Base-by-base conservation (phyloP, 2,329 filamentous ascomycete species). In the Epichloe gansuensis region DNA sequence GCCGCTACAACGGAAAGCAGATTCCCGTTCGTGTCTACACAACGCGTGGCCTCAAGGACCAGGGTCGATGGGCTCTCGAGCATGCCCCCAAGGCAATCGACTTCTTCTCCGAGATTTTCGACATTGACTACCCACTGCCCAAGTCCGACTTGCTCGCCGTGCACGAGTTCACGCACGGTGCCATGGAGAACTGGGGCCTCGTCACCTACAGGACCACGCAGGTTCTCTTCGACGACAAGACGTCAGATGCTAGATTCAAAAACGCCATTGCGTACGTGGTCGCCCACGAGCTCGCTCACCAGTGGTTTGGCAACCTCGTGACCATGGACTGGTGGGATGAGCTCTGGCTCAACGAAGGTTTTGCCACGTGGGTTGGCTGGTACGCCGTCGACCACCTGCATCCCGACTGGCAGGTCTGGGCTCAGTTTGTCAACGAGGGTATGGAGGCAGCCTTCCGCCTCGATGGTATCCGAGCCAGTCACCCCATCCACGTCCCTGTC, bases 321-420 rank as follows among this genome's bases (percentile, higher is more conserved):
- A 95, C 91, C 5, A 95, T 95, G 90, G 88, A 95, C 67, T 95
- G 90, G 89, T 93, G 88, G 88, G 88, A 85, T 65, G 87, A 94
- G 72, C 78, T 93, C 42, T 95, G 90, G 90, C 78, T 95, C 50
- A 95, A 95, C 63, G 91, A 97, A 70, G 91, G 91, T 12, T 98
- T 98, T 65, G 93, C 93, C 43, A 98, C 93, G 3, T 97, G 91
- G 91, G 91, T 96, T 44, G 93, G 91, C 50, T 98, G 91, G 91
- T 79, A 91, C 56, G 91, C 90, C 9, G 82, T 91, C 54, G 88
- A 97, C 65, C 80, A 94, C 65, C 81, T 97, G 52, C 88, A 97
- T 69, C 93, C 93, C 3, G 91, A 96, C 60, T 97, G 93, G 91
- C 85, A 97, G 62, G 86, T 97, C 35, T 98, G 93, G 93, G 85